Base-by-base conservation (phyloP, 805 yeast species). In the Saturnispora galanensis region DNA sequence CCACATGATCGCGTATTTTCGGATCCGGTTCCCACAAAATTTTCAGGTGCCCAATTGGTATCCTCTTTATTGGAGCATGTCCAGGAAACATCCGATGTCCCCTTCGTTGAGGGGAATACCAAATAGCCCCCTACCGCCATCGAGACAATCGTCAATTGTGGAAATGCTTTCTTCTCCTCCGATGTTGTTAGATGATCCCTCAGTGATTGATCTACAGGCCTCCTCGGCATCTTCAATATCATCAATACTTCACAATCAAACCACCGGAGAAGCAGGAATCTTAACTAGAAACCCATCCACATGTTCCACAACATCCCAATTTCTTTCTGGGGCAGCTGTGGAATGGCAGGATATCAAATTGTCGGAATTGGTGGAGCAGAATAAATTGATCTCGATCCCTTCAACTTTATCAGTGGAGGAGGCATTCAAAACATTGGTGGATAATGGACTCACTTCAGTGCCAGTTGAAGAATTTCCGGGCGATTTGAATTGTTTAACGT, bases 111-210 rank as follows among this genome's bases (percentile, higher is more conserved):
- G 74, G 55, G 60, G 64, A 1, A 28, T 35, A 6, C 65, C 66
- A 18, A 56, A 55, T 5, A 56, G 64, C 11, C 58, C 62, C n/a
- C 65, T 64, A 1, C 47, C 51, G 10, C 57, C 63, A 10, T 57
- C 68, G 12, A 66, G 79, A 51, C 78, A 81, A 50, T 74, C 85
- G 0, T 81, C 88, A 7, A 81, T 83, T 40, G 90, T 80, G 35
- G 90, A 83, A 58, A 64, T 83, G 66, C 64, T 83, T 31, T 77
- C 84, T 12, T 77, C 88, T 4, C 93, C 93, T 0, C 93, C 90
- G 2, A 83, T 21, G 26, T 21, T 81, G 2, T 59, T 81, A 45
- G 76, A 67, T 11, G 53, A 45, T 9, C 45, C 45, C 2, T 28
- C 31, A 11, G 45, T 36, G 13, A 36, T 37, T 13, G 39, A 50